Evolutionary conservation across 345 rosid genomes (phyloP).

Genomic region (Eucalyptus cloeziana): DNA sequence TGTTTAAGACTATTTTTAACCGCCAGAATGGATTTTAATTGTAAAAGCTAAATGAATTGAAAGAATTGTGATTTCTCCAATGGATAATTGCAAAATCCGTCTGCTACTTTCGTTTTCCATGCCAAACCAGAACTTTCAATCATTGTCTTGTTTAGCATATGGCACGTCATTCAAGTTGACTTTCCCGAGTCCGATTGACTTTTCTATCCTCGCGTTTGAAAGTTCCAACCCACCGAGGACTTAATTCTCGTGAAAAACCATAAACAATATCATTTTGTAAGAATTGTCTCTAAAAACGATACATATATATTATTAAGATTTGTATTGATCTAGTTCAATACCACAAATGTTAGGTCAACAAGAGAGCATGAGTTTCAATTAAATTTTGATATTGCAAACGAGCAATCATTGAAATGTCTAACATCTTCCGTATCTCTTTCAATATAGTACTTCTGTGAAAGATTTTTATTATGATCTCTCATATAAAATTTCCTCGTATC

Average conservation of each 20-base stretch:
- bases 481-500: neutral
- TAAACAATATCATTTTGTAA: too few relatives aligned
- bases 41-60: neutral
- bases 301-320: neutral
- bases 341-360: neutral
- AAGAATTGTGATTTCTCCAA: neutral
- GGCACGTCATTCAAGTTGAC: neutral
- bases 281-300: too few relatives aligned
- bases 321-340: neutral
- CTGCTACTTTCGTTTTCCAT: neutral
- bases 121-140: neutral
- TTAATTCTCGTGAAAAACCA: neutral
- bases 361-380: neutral
- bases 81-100: neutral
- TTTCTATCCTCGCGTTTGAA: neutral
- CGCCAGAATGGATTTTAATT: neutral
- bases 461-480: neutral
- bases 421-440: neutral
- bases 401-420: neutral
- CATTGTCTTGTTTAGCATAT: neutral
- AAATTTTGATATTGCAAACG: neutral
- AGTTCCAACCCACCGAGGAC: neutral
- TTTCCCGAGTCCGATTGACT: neutral
- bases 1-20: neutral
- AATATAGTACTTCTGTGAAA: neutral